Base-by-base conservation (phyloP, 352 stramenopile species). In the Globisporangium paddicum region DNA sequence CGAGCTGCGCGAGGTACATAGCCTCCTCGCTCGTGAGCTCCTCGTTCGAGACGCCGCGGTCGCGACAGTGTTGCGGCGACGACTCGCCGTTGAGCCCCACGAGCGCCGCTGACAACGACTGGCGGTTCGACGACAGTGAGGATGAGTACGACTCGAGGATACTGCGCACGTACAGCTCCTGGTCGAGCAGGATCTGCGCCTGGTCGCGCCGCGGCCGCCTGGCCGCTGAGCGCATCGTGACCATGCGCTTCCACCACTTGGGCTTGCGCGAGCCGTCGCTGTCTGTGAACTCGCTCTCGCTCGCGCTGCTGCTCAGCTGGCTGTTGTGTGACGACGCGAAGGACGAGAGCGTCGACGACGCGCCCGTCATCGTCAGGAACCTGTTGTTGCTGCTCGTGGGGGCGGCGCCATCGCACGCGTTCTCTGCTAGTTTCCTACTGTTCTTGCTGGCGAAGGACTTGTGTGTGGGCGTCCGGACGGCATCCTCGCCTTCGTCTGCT, bases 81-180 rank as follows among this genome's bases (percentile, higher is more conserved):
- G 41, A 54, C 42, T 57, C 66, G 26, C 46, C 66, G 51, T 37
- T 60, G n/a, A 40, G 52, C 18, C 35, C 66, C 13, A 37, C 64
- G 26, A 60, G 41, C 10, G 57, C 61, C 23, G 60, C n/a, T 2
- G 60, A 62, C 28, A 67, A 69, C 13, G 76, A 89, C 56, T 72
- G 73, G 23, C 79, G 68, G 34, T 80, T 83, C 51, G 79, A 89
- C 45, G 77, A 85, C 58, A 89, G 69, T 45, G 80, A 90, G 55
- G 80, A 90, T 64, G 69, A 72, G 62, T 87, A 88, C 38, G 80
- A 90, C 63, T 90, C 80, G 59, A 90, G 76, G 50, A 90, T 82
- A 47, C 72, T 87, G 47, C 80, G 75, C 60, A 88, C 74, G 62
- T 87, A 88, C 35, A 88, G 60, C 61, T 90, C 80, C 52, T 87